Conservation (phyloP, 2,329 filamentous ascomycete genomes). For the Neopestalotiopsis rosae region DNA sequence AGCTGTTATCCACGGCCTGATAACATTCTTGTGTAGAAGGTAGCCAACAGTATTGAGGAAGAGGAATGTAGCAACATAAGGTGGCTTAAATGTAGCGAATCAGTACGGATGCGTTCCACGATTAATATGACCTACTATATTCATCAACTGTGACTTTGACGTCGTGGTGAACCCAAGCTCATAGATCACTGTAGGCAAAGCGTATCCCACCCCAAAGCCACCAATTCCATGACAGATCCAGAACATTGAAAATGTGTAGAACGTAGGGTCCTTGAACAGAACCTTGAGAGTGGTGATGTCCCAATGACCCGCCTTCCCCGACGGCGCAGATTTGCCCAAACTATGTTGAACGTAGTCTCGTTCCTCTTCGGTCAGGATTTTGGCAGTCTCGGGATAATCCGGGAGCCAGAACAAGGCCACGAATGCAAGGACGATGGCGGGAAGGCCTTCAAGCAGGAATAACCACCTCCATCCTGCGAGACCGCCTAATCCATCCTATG, state of each 20-base stretch:
- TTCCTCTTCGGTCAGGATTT: slow-evolving; percentile 36
- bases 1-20: slow-evolving; percentile 43
- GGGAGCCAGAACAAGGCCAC: slow-evolving; percentile 37
- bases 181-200: slow-evolving; percentile 48
- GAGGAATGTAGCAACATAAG: slow-evolving; percentile 42
- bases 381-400: slow-evolving; percentile 38
- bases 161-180: slow-evolving; percentile 47
- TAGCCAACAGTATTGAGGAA: slow-evolving; percentile 42
- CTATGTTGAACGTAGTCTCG: slow-evolving; percentile 28
- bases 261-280: slow-evolving; percentile 39
- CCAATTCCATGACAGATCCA: slow-evolving; percentile 49
- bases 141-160: slow-evolving; percentile 48
- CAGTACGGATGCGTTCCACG: not conserved
- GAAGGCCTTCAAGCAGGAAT: slow-evolving; percentile 43
- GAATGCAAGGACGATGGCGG: slow-evolving; percentile 36
- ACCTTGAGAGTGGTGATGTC: slow-evolving; percentile 35
- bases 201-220: slow-evolving; percentile 45
- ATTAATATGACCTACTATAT: slow-evolving; percentile 36
- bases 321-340: slow-evolving; percentile 35
- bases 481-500: slow-evolving; percentile 33
- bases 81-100: slow-evolving; percentile 33
- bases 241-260: slow-evolving; percentile 42
- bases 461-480: slow-evolving; percentile 44
- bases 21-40: slow-evolving; percentile 40
- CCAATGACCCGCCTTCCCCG: slow-evolving; percentile 38